These are phyloP conservation scores for Tuber microsphaerosporum DNA, from an alignment of 495 filamentous ascomycete genomes.

Conservation along the genomic window DNA sequence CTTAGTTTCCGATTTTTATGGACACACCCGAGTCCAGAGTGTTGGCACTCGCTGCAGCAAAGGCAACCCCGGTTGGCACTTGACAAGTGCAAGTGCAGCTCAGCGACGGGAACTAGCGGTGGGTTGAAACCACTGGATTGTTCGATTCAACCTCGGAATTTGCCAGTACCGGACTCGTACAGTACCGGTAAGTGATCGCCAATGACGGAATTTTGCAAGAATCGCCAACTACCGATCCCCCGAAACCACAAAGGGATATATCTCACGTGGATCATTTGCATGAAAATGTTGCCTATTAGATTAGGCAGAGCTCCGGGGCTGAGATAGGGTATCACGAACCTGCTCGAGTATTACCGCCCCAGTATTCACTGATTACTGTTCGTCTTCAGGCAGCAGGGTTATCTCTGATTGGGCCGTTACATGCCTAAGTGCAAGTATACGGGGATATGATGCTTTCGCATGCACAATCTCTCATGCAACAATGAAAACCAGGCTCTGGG, in stretches of 20 bases:
- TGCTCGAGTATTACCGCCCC: neutral
- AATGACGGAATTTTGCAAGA: neutral
- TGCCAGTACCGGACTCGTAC: neutral
- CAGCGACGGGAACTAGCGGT: neutral
- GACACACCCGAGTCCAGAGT: neutral
- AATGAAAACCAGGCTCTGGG: neutral
- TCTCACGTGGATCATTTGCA: neutral
- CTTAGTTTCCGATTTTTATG: no score
- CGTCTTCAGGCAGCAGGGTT: neutral
- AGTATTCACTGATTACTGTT: neutral
- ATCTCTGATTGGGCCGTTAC: neutral
- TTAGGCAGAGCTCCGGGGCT: no score
- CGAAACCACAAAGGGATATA: neutral
- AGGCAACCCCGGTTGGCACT: neutral
- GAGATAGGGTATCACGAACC: no score
- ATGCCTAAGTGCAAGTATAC: neutral
- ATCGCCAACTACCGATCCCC: neutral
- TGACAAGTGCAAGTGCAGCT: neutral
- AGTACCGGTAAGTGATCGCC: neutral
- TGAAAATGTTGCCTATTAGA: neutral
- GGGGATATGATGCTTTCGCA: neutral
- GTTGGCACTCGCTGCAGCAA: neutral
- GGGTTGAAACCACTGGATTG: neutral
- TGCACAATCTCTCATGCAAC: neutral
- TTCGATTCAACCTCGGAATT: neutral